Conservation (phyloP, 2,329 filamentous ascomycete species). For the Penicillium hordei region DNA sequence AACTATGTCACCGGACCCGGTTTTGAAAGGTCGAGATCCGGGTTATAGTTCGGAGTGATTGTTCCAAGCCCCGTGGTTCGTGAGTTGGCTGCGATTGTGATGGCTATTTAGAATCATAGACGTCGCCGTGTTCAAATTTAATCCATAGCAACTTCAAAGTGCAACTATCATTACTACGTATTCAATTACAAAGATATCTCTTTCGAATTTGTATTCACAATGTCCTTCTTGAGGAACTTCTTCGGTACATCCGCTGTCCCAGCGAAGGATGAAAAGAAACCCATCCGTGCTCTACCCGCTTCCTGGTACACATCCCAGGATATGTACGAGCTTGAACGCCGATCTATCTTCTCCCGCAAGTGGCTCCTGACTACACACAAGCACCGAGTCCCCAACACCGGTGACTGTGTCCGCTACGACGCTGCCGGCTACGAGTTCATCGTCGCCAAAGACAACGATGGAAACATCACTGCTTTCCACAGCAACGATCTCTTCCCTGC, state of each 20-base stretch:
- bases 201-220: conserved; percentile 12
- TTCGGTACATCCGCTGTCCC: conserved; percentile 27
- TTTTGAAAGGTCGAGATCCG: conserved; percentile 12
- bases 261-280: conserved; percentile 27
- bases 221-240: conserved; percentile 32
- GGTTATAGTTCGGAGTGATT: conserved; percentile 8
- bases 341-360: conserved; percentile 59
- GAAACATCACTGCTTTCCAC: conserved; percentile 51
- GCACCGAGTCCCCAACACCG: conserved; percentile 50
- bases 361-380: conserved; percentile 44
- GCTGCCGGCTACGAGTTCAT: conserved; percentile 58
- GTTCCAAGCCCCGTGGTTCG: conserved; percentile 9
- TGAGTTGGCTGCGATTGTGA: conserved; percentile 9
- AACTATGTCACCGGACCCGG: conserved; percentile 15
- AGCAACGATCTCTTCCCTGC: conserved; percentile 56
- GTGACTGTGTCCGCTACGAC: conserved; percentile 57
- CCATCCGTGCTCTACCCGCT: conserved; percentile 49
- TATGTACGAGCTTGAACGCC: conserved; percentile 57
- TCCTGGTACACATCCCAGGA: conserved; percentile 50
- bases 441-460: conserved; percentile 51
- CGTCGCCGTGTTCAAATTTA: conserved; percentile 10
- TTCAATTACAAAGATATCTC: conserved; percentile 1
- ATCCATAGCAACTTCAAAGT: conserved; percentile 12
- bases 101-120: conserved; percentile 24
- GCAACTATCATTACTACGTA: background rate